Evolutionary conservation across 192 early-diverging fungal genomes (phyloP).

Genomic region (Backusella psychrophila): DNA sequence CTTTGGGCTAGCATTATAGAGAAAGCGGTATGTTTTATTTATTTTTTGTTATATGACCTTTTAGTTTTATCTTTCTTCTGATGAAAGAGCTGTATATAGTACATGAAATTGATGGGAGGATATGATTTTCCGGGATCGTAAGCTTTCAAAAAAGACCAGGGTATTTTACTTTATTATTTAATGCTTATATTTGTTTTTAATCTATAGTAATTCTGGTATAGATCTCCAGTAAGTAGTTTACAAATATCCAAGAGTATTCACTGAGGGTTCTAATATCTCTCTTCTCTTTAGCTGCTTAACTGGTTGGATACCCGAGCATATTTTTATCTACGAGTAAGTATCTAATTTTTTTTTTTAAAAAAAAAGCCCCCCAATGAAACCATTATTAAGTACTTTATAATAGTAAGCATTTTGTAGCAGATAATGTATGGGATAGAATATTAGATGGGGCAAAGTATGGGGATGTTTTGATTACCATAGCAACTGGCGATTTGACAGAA

Average conservation of each 20-base stretch:
- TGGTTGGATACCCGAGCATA: constrained; percentile 92
- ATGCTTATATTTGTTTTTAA: constrained; percentile 7
- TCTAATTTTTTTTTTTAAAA: background rate
- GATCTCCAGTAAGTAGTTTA: constrained; percentile 66
- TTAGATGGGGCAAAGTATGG: constrained; percentile 65
- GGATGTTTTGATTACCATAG: constrained; percentile 76
- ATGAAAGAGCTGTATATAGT: constrained; percentile 37
- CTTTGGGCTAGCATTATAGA: constrained; percentile 87
- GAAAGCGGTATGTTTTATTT: constrained; percentile 64
- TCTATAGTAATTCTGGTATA: constrained; percentile 77
- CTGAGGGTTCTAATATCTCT: background rate
- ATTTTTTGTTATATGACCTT: background rate
- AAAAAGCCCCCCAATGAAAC: background rate
- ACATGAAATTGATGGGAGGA: constrained; percentile 94
- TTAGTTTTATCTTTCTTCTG: background rate
- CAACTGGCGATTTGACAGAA: constrained; percentile 76
- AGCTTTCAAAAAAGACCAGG: constrained; percentile 21
- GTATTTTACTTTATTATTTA: constrained; percentile 2
- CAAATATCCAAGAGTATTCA: background rate
- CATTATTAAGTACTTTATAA: background rate
- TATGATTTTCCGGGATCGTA: constrained; percentile 93
- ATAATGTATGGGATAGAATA: constrained; percentile 75
- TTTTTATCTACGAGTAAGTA: constrained; percentile 75
- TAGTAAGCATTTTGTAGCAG: constrained; percentile 53
- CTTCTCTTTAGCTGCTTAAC: constrained; percentile 64